Conservation (phyloP, 1,139 yeast genomes). For the Taphrina wiesneri region DNA sequence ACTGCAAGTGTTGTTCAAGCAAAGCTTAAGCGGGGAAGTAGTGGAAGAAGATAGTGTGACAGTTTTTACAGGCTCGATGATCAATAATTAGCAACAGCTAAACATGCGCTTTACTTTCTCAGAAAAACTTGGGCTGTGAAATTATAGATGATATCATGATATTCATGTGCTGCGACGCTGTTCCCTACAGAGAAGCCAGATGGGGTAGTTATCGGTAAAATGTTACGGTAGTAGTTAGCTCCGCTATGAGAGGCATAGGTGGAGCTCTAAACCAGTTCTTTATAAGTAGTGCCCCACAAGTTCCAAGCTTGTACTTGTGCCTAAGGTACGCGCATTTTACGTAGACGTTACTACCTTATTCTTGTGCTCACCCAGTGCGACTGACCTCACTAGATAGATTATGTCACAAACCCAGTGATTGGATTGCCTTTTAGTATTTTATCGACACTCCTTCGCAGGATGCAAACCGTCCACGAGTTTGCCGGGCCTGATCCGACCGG, state of each 20-base stretch:
- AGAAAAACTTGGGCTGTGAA: background rate
- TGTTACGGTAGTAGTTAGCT: no score
- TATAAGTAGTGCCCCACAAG: background rate
- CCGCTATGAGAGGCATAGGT: no score
- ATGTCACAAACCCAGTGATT: no score
- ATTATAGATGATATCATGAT: background rate
- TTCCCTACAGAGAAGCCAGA: no score
- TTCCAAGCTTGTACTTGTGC: no score
- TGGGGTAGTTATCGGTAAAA: no score
- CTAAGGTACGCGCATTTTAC: no score
- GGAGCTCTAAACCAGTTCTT: background rate
- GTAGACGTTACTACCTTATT: no score
- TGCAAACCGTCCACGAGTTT: conserved; percentile 22
- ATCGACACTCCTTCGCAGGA: no score
- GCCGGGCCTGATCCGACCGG: conserved; percentile 31
- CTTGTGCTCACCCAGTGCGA: no score
- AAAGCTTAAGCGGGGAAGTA: background rate
- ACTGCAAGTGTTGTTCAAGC: background rate
- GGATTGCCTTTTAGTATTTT: no score
- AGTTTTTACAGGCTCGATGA: background rate
- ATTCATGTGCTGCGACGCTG: background rate
- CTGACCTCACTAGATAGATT: no score
- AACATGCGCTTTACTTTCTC: background rate
- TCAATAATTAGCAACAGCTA: background rate
- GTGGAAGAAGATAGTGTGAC: background rate